Evolutionary conservation across 2,329 filamentous ascomycete species (phyloP), one percentile per base, ranked within the genome.

Genomic region (Exophiala sideris): DNA sequence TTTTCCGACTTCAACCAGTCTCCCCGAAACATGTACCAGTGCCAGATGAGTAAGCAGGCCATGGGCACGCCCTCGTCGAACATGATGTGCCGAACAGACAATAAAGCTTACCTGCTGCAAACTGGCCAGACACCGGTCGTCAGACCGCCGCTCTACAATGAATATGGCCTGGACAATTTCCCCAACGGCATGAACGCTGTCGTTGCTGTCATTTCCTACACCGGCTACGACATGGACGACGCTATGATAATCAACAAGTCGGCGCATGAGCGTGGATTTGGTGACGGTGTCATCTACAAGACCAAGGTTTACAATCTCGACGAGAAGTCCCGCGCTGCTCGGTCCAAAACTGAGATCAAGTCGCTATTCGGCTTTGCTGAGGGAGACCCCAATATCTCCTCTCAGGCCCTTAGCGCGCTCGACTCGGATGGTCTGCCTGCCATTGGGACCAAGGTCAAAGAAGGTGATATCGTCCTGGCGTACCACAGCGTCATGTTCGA

Each of bases 221-320:
- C 92, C 1, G 94, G 92, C 48, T 99, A 97, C 74, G 94, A 99
- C 79, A 99, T 99, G 94, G 94, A 99, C 79, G 94, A 99, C 75
- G 94, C 94, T 69, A 97, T 97, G 92, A 97, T 99, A 68, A 79
- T 99, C 69, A 97, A 97, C 79, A 97, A 97, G 71, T 96, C 91
- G 16, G 86, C 92, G 2, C 90, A 96, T 71, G 94, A 99, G 73
- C 85, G 94, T 63, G 94, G 94, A 11, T 97, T 99, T 67, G 92
- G 91, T 35, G 85, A 97, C 67, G 94, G 94, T 51, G 95, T 91
- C 4, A 91, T 99, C 65, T 99, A 96, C 80, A 99, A 99, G 77
- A 95, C 91, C 7, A 96, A 97, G 75, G 88, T 95, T 67, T 85
- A 94, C 67, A 84, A 88, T 34, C 80, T 97, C 14, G 90, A 96